Conservation (phyloP, 176 grass and related monocot species). For the Eremochloa ophiuroides region DNA sequence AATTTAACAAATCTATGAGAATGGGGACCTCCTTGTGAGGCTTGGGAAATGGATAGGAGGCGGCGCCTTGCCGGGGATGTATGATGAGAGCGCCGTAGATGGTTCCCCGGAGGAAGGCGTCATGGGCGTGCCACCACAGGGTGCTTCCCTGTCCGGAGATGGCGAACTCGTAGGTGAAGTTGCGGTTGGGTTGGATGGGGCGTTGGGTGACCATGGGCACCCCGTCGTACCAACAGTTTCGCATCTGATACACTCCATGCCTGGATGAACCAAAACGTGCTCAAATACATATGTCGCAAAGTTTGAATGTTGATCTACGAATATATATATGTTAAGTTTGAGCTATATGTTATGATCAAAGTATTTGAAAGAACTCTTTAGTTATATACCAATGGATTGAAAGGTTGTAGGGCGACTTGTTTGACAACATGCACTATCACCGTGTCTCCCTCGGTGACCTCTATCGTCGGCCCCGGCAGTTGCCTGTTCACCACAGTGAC, state of each 20-base stretch:
- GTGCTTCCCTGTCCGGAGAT: constrained; percentile 26
- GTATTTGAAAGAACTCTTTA: too few species aligned
- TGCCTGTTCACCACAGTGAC: constrained; percentile 24
- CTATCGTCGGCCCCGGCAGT: constrained; percentile 16
- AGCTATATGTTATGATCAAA: too few species aligned
- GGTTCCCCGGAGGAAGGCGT: neutral
- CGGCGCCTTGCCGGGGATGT: neutral
- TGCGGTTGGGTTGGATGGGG: neutral
- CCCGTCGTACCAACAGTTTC: constrained; percentile 25
- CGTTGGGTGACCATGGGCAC: constrained; percentile 23
- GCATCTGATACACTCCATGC: neutral
- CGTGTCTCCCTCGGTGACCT: neutral
- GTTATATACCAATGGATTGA: constrained; percentile 30
- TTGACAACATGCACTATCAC: constrained; percentile 22
- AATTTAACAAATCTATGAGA: neutral
- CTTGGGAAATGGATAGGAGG: neutral
- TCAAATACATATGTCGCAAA: too few species aligned
- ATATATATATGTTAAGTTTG: too few species aligned
- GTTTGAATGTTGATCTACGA: too few species aligned
- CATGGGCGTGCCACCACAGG: constrained; percentile 38
- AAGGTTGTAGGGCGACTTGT: constrained; percentile 1
- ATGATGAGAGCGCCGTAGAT: neutral
- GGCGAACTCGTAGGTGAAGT: constrained; percentile 17
- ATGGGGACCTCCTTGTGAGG: constrained; percentile 1
- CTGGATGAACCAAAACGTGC: too few species aligned